A percentile compares a stretch with the other conserved stretches of the same genome.
Evolutionary conservation across 2,329 filamentous ascomycete species (phyloP).

Genomic region (Mariannaea elegans): DNA sequence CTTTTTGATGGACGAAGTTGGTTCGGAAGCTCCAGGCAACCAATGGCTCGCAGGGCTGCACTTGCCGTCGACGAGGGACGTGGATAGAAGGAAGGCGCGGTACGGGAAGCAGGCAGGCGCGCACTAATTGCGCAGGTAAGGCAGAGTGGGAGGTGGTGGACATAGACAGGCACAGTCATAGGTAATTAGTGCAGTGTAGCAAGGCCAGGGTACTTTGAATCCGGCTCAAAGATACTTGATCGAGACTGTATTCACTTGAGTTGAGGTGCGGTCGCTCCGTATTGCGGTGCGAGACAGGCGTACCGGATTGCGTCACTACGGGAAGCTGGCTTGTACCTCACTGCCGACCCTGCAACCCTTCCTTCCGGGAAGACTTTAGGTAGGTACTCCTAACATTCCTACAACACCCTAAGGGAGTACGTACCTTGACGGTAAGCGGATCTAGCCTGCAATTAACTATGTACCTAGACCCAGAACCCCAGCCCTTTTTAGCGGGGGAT

Average conservation of each 20-base stretch:
- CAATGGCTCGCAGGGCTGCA: constrained; percentile 32
- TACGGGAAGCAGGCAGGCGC: constrained; percentile 1
- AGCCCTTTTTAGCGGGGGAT: neutral
- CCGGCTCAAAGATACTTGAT: constrained; percentile 14
- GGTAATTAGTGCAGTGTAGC: constrained; percentile 23
- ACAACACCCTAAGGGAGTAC: no score
- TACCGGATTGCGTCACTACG: constrained; percentile 3
- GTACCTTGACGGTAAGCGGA: constrained; percentile 9
- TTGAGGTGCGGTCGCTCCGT: neutral
- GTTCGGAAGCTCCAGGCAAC: constrained; percentile 32
- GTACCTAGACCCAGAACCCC: no score
- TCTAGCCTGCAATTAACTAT: no score
- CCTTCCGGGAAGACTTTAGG: no score
- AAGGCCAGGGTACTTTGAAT: constrained; percentile 22
- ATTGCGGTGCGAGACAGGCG: neutral
- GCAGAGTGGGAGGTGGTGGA: constrained; percentile 10
- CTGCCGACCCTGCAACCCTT: no score
- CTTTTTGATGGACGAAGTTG: constrained; percentile 36
- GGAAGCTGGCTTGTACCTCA: neutral
- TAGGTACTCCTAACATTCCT: neutral
- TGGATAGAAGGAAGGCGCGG: constrained; percentile 11
- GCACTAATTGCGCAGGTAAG: constrained; percentile 20
- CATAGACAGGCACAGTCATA: constrained; percentile 16
- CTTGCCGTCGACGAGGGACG: constrained; percentile 12
- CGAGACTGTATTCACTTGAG: neutral